A percentile compares a stretch with the other conserved stretches of the same genome.
Conservation (phyloP, 192 early-diverging fungal genomes). For the Chytriomyces sp. region DNA sequence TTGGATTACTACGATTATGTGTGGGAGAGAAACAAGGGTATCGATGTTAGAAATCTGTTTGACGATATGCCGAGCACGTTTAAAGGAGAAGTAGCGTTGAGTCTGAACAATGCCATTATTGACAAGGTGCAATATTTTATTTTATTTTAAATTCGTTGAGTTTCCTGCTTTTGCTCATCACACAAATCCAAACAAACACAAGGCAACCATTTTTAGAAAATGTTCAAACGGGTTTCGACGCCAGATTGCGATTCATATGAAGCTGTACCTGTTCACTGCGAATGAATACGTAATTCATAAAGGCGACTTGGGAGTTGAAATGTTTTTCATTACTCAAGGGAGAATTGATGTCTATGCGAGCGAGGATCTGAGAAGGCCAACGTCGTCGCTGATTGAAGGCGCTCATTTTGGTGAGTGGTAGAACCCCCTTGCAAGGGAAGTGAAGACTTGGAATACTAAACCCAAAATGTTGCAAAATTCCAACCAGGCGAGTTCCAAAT, state of each 20-base stretch:
- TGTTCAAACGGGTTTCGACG: conserved; percentile 54
- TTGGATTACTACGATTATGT: conserved; percentile 59
- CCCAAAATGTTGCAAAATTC: background rate
- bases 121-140: conserved; percentile 45
- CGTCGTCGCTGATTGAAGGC: conserved; percentile 53
- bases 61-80: conserved; percentile 56
- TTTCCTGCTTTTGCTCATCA: too few species aligned
- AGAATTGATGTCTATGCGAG: conserved; percentile 52
- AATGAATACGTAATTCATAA: conserved; percentile 58
- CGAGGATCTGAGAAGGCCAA: conserved; percentile 41
- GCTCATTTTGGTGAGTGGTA: conserved; percentile 50
- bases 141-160: too few species aligned
- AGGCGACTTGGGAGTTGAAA: conserved; percentile 53
- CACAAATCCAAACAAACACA: background rate
- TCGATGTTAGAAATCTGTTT: conserved; percentile 53
- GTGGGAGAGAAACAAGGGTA: conserved; percentile 59
- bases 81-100: conserved; percentile 55
- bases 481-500: conserved; percentile 51
- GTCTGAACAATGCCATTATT: conserved; percentile 56
- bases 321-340: conserved; percentile 59
- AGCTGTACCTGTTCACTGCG: conserved; percentile 53
- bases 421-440: background rate
- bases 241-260: conserved; percentile 56
- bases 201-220: conserved; percentile 52
- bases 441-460: background rate